Conservation (phyloP, 352 stramenopile species). For the Salisapilia sapeloensis region DNA sequence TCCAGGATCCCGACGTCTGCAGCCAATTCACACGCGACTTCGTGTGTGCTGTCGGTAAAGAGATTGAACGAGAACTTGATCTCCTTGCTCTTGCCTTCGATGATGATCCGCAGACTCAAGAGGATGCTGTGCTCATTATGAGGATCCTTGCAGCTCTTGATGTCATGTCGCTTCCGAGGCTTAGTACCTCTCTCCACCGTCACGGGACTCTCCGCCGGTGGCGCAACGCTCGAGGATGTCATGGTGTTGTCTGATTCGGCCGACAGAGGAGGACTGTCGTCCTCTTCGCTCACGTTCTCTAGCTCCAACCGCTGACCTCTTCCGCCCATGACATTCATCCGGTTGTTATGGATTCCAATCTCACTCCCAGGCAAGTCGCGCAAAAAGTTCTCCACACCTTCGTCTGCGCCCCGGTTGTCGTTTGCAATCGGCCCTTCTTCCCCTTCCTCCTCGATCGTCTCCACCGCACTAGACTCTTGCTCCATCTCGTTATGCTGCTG, state of each 20-base stretch:
- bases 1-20: slow-evolving; percentile 87
- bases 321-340: slow-evolving; percentile 86
- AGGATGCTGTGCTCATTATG: slow-evolving; percentile 72
- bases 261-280: slow-evolving; percentile 2
- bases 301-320: slow-evolving; percentile 77
- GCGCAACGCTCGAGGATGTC: not conserved
- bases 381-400: slow-evolving; percentile 58
- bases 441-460: slow-evolving; percentile 3
- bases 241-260: not conserved
- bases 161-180: slow-evolving; percentile 59
- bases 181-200: slow-evolving; percentile 9
- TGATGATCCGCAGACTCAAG: slow-evolving; percentile 81
- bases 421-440: slow-evolving; percentile 2
- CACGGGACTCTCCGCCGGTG: too few species aligned
- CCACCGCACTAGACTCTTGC: too few species aligned
- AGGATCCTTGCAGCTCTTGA: slow-evolving; percentile 63
- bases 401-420: slow-evolving; percentile 8
- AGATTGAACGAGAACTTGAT: slow-evolving; percentile 95
- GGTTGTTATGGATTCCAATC: slow-evolving; percentile 79
- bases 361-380: slow-evolving; percentile 81
- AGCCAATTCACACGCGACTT: slow-evolving; percentile 91
- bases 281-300: slow-evolving; percentile 23
- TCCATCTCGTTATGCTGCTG: too few species aligned
- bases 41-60: slow-evolving; percentile 86
- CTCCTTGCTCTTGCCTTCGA: slow-evolving; percentile 88